Evolutionary conservation across 192 early-diverging fungal species (phyloP).

Genomic region (Helicostylum pulchrum): DNA sequence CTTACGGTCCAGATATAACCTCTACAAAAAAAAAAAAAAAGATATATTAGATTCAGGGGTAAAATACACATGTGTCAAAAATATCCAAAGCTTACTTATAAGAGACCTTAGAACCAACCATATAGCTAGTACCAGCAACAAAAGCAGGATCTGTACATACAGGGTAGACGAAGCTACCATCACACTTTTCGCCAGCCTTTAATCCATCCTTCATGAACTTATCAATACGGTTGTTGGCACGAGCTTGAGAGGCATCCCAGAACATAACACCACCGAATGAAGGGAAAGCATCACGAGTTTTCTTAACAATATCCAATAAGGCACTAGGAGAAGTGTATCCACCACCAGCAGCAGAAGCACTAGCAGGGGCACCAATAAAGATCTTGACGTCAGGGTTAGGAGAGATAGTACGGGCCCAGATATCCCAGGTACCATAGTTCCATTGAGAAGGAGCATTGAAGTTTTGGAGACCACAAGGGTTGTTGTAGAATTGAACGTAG

Average conservation of each 20-base stretch:
- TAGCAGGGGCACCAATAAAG: conserved; percentile 58
- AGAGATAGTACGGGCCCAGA: conserved; percentile 53
- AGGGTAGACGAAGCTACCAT: conserved; percentile 19
- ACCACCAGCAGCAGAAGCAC: conserved; percentile 48
- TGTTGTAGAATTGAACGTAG: conserved; percentile 65
- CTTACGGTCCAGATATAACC: conserved; percentile 31
- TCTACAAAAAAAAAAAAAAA: neutral
- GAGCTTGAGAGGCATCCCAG: conserved; percentile 51
- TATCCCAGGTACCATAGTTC: conserved; percentile 55
- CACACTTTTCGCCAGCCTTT: conserved; percentile 4
- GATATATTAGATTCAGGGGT: neutral
- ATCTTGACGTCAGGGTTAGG: conserved; percentile 61
- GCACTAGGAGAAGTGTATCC: conserved; percentile 45
- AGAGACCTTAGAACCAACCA: conserved; percentile 36
- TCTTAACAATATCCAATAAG: conserved; percentile 40
- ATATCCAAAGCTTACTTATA: conserved; percentile 29
- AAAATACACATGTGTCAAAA: neutral
- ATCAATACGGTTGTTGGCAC: conserved; percentile 24
- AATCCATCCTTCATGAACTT: conserved; percentile 13
- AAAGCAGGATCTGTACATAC: conserved; percentile 40
- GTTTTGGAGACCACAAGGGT: conserved; percentile 49
- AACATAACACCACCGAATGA: conserved; percentile 61
- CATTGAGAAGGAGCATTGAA: conserved; percentile 24
- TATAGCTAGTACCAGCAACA: conserved; percentile 31
- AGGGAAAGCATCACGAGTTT: conserved; percentile 39